Conservation (phyloP, 495 filamentous ascomycete genomes). For the Astrocystis sublimbata region DNA sequence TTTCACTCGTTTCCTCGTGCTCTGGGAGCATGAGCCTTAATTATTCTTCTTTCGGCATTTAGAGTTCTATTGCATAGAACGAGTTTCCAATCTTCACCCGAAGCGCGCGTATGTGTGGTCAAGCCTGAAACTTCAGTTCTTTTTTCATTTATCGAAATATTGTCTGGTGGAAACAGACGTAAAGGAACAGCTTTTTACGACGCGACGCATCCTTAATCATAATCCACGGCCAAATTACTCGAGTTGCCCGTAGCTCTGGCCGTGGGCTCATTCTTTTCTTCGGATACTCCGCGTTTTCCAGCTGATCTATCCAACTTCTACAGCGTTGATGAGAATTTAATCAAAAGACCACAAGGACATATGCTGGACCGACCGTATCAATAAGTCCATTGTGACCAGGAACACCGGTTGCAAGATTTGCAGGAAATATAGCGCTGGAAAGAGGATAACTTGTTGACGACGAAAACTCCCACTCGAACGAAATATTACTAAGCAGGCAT, state of each 20-base stretch:
- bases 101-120: background rate
- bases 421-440: slow-evolving; percentile 21
- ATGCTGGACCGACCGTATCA: no score
- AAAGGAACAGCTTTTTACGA: background rate
- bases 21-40: background rate
- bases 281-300: background rate
- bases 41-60: no score
- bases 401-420: no score
- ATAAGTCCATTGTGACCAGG: no score
- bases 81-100: background rate
- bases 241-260: background rate
- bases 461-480: slow-evolving; percentile 9
- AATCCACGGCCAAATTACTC: background rate
- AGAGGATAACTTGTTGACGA: slow-evolving; percentile 17
- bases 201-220: slow-evolving; percentile 1
- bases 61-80: background rate
- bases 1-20: slow-evolving; percentile 9
- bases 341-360: no score
- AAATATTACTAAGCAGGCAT: slow-evolving; percentile 11
- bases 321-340: no score
- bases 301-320: no score
- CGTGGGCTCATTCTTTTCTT: slow-evolving; percentile 23
- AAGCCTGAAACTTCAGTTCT: background rate
- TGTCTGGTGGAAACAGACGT: background rate
- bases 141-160: slow-evolving; percentile 9